These are phyloP conservation scores for Tilletia horrida DNA, from an alignment of 1,284 basidiomycete species.

Conservation along the genomic window DNA sequence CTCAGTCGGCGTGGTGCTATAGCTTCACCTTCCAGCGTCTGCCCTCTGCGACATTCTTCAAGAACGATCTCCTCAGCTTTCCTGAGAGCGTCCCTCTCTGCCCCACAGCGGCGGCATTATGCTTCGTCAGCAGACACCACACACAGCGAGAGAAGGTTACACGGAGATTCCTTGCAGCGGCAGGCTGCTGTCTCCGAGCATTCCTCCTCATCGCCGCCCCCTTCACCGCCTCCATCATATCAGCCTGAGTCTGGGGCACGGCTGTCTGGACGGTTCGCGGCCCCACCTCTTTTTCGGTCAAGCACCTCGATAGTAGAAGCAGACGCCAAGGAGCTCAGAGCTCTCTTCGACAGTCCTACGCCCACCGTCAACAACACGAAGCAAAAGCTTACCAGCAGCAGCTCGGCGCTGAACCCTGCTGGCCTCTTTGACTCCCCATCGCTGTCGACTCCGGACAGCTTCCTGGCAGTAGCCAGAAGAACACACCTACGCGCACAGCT, in stretches of 20 bases:
- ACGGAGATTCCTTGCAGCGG: not conserved
- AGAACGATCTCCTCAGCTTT: too few relatives aligned
- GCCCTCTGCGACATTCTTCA: too few relatives aligned
- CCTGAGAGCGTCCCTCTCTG: too few relatives aligned
- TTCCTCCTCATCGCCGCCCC: not conserved
- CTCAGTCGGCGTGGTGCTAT: too few relatives aligned
- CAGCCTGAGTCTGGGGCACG: slow-evolving; percentile 2
- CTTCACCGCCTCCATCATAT: not conserved
- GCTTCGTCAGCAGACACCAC: slow-evolving; percentile 6
- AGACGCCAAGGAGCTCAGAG: slow-evolving; percentile 2
- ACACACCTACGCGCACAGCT: slow-evolving; percentile 49
- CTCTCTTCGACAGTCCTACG: slow-evolving; percentile 2
- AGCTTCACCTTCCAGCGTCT: too few relatives aligned
- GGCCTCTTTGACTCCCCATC: slow-evolving; percentile 9
- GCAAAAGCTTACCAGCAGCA: not conserved
- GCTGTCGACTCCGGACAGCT: slow-evolving; percentile 18
- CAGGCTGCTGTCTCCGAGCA: not conserved
- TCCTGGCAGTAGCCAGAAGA: slow-evolving; percentile 41
- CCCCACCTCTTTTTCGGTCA: slow-evolving; percentile 9
- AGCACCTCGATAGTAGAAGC: slow-evolving; percentile 10
- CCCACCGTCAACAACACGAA: not conserved
- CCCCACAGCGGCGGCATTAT: slow-evolving; percentile 1
- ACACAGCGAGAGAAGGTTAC: not conserved
- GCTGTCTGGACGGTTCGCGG: slow-evolving; percentile 3
- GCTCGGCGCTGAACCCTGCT: not conserved